phyloP scores from a whole-genome alignment of 2,329 filamentous ascomycete species.

The Cytospora piceae region DNA sequence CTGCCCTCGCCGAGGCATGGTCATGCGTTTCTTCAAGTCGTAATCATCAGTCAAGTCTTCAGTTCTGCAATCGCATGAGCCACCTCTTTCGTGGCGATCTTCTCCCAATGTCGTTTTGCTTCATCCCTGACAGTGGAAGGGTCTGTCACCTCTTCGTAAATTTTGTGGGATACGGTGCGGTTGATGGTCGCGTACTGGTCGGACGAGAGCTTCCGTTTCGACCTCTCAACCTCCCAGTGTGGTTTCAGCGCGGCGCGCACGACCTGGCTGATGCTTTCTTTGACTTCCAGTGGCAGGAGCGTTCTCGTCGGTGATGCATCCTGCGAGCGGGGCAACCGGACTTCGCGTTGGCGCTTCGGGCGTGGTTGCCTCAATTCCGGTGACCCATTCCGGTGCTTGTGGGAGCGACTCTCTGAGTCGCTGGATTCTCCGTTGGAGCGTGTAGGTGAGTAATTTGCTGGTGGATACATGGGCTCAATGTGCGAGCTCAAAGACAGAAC shows the following conservation, averaged over 20 bases:
- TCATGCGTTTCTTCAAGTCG: constrained; percentile 32
- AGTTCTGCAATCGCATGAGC: constrained; percentile 69
- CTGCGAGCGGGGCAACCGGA: constrained; percentile 53
- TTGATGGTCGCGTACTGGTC: constrained; percentile 95
- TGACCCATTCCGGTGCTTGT: constrained; percentile 32
- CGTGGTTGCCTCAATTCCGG: constrained; percentile 58
- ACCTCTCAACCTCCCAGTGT: constrained; percentile 64
- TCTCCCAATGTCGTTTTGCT: constrained; percentile 72
- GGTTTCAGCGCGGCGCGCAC: constrained; percentile 83
- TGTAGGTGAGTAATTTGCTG: constrained; percentile 72
- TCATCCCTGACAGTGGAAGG: constrained; percentile 65
- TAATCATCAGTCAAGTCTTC: constrained; percentile 49
- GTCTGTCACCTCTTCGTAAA: constrained; percentile 73
- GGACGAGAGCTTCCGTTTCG: constrained; percentile 72
- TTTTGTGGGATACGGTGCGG: constrained; percentile 80
- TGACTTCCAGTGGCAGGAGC: constrained; percentile 75
- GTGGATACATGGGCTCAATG: constrained; percentile 74
- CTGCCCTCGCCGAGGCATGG: constrained; percentile 25
- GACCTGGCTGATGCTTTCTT: constrained; percentile 86
- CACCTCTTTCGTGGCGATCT: constrained; percentile 77
- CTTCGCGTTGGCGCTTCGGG: constrained; percentile 49
- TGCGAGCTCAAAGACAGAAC: constrained; percentile 69
- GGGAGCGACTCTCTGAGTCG: constrained; percentile 45
- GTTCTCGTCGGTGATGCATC: constrained; percentile 71
- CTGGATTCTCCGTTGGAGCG: constrained; percentile 49